A percentile compares a stretch with the other conserved stretches of the same genome.
Conservation (phyloP, 495 filamentous ascomycete genomes). For the Neurospora sp. region DNA sequence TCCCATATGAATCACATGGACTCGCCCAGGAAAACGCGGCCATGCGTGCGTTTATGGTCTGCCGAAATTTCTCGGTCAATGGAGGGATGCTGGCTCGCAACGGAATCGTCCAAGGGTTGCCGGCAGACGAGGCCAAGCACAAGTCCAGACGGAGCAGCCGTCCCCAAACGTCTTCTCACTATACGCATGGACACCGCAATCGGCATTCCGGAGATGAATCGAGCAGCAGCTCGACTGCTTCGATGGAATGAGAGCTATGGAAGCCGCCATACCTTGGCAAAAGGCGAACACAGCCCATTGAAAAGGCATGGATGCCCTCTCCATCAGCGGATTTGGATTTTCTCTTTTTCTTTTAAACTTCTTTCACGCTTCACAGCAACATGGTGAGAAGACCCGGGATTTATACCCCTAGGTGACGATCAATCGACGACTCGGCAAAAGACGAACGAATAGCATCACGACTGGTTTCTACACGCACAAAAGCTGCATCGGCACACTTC, state of each 20-base stretch:
- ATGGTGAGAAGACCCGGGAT: slow-evolving; percentile 14
- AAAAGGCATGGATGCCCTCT: background rate
- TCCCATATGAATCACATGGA: slow-evolving; percentile 65
- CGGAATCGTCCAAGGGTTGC: slow-evolving; percentile 80
- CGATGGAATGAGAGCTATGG: slow-evolving; percentile 30
- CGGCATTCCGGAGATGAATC: slow-evolving; percentile 37
- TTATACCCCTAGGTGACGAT: slow-evolving; percentile 18
- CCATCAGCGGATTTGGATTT: background rate
- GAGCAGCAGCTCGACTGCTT: slow-evolving; percentile 49
- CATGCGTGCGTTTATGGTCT: slow-evolving; percentile 95
- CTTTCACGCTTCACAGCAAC: slow-evolving; percentile 39
- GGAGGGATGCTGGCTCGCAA: slow-evolving; percentile 81
- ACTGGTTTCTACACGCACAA: background rate
- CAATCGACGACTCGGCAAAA: slow-evolving; percentile 3
- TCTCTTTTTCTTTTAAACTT: slow-evolving; percentile 31
- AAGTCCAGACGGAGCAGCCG: slow-evolving; percentile 35
- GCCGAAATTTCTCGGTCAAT: slow-evolving; percentile 96
- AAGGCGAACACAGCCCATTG: background rate
- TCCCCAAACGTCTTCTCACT: slow-evolving; percentile 32
- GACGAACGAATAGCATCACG: background rate
- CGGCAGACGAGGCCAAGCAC: slow-evolving; percentile 45
- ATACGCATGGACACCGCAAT: slow-evolving; percentile 24
- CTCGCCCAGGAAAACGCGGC: slow-evolving; percentile 91
- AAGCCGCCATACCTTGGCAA: background rate
- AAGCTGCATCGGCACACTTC: background rate